Percentiles rank a stretch among this genome's conserved stretches.
phyloP scores from a whole-genome alignment of 805 yeast genomes.

The Cyberlindnera amylophila region DNA sequence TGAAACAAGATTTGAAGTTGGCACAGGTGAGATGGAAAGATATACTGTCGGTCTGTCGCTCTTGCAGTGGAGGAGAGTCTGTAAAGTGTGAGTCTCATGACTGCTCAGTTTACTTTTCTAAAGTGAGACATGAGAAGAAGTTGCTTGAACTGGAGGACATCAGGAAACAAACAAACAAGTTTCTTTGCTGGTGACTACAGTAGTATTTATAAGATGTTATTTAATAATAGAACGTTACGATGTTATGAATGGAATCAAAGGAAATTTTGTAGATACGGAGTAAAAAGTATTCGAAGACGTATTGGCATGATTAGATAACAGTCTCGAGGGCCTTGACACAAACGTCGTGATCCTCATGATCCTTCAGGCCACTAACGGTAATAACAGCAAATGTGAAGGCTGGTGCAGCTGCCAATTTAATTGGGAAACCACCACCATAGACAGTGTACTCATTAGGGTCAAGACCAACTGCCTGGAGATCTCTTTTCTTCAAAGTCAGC shows the following conservation, averaged over 20 bases:
- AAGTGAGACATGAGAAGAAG: slow-evolving; percentile 39
- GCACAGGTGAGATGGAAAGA: slow-evolving; percentile 29
- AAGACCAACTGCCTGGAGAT: slow-evolving; percentile 38
- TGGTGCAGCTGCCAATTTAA: slow-evolving; percentile 30
- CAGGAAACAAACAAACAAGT: slow-evolving; percentile 5
- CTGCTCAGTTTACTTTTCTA: slow-evolving; percentile 58
- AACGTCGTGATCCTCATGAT: slow-evolving; percentile 50
- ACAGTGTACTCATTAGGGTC: slow-evolving; percentile 43
- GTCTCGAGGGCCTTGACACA: slow-evolving; percentile 33
- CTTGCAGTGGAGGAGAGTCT: slow-evolving; percentile 32
- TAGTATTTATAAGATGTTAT: background rate
- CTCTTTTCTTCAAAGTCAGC: slow-evolving; percentile 33
- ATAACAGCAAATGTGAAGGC: slow-evolving; percentile 42
- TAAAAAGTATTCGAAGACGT: too few relatives aligned
- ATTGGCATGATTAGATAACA: too few relatives aligned
- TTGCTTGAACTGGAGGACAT: slow-evolving; percentile 21
- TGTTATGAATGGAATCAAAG: background rate
- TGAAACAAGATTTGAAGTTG: slow-evolving; percentile 28
- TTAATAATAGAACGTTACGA: background rate
- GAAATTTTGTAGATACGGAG: too few relatives aligned
- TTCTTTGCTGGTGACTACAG: slow-evolving; percentile 11
- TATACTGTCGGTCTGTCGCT: slow-evolving; percentile 33
- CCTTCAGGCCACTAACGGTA: slow-evolving; percentile 54
- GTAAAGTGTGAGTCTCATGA: slow-evolving; percentile 56
- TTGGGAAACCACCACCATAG: slow-evolving; percentile 57